Evolutionary conservation across 2,329 filamentous ascomycete species (phyloP).

Genomic region (Zasmidium angulare): DNA sequence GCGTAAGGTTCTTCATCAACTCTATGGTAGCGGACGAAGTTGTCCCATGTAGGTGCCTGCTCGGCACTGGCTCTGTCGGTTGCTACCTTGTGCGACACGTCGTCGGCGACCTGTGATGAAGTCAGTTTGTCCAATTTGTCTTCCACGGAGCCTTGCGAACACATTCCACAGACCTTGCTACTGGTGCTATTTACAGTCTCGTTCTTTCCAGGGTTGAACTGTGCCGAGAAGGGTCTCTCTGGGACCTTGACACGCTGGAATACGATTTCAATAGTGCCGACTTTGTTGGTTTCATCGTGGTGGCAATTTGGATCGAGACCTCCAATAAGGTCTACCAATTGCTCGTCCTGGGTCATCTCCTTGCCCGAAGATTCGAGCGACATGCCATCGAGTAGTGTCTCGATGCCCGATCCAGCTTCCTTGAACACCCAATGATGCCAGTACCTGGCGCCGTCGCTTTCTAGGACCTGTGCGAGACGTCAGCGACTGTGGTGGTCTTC

Average conservation of each 20-base stretch:
- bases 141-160: no score
- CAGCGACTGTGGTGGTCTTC: not conserved
- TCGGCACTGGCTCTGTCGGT: not conserved
- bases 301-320: constrained; percentile 6
- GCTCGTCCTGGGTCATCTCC: constrained; percentile 2
- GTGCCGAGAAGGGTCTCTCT: not conserved
- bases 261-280: constrained; percentile 13
- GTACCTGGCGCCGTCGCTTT: not conserved
- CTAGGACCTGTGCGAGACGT: not conserved
- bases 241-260: constrained; percentile 8
- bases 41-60: not conserved
- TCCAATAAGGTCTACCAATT: constrained; percentile 1
- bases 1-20: constrained; percentile 6
- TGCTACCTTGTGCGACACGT: constrained; percentile 8
- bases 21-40: constrained; percentile 7
- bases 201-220: not conserved
- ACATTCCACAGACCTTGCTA: not conserved
- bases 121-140: no score
- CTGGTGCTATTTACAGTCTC: not conserved
- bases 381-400: constrained; percentile 9
- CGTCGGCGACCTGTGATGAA: not conserved
- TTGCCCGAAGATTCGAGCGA: not conserved
- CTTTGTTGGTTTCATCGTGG: constrained; percentile 7
- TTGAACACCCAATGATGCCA: constrained; percentile 14
- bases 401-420: constrained; percentile 13